phyloP scores from a whole-genome alignment of 257 asterid species.

The Echites panduratus region DNA sequence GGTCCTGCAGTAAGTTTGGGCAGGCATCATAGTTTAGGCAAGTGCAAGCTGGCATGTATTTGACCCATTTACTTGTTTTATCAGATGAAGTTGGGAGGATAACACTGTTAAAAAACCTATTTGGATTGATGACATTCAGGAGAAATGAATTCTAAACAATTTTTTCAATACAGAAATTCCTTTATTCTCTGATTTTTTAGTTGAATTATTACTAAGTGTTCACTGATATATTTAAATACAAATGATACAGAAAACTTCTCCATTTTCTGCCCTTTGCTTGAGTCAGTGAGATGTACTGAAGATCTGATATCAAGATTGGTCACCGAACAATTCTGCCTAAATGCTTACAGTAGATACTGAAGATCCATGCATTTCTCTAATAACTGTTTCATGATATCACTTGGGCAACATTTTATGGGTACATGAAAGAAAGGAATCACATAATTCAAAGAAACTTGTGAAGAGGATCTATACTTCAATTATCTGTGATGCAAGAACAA shows the following conservation, averaged over 20 bases:
- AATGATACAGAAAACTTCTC: too few relatives aligned
- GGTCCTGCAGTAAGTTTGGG: conserved; percentile 62
- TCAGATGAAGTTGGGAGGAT: background rate
- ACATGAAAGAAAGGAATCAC: background rate
- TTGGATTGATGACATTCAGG: background rate
- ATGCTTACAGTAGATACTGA: too few relatives aligned
- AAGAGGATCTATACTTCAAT: background rate
- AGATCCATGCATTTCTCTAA: too few relatives aligned
- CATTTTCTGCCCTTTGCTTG: too few relatives aligned
- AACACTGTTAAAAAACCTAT: background rate
- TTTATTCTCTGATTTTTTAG: background rate
- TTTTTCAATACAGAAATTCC: background rate
- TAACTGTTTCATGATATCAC: too few relatives aligned
- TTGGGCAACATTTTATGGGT: too few relatives aligned
- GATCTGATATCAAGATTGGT: too few relatives aligned
- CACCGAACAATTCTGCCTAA: too few relatives aligned
- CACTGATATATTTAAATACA: too few relatives aligned
- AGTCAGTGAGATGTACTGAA: too few relatives aligned
- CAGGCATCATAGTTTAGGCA: conserved; percentile 42
- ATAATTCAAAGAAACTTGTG: too few relatives aligned
- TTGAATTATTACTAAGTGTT: background rate
- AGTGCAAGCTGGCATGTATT: conserved; percentile 57
- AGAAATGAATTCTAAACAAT: background rate
- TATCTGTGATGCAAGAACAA: background rate
- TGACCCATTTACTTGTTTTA: conserved; percentile 18